These are phyloP conservation scores for Phytophthora fragariaefolia DNA, from an alignment of 352 stramenopile species.

Conservation along the genomic window DNA sequence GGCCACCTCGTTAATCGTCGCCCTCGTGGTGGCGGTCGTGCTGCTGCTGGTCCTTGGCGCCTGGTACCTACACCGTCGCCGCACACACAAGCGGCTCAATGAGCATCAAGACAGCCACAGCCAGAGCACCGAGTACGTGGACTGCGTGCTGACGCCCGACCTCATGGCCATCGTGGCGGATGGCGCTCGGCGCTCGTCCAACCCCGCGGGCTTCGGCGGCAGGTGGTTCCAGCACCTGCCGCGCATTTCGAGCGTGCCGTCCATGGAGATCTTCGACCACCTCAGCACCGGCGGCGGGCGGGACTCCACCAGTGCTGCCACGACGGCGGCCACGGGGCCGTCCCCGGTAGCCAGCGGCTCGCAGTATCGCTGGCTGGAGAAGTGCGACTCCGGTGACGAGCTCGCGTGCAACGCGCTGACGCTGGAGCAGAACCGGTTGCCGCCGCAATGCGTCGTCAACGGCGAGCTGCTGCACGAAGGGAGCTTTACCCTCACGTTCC, in stretches of 20 bases:
- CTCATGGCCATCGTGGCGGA: constrained; percentile 39
- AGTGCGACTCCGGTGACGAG: constrained; percentile 31
- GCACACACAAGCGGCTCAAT: constrained; percentile 16
- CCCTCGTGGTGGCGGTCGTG: constrained; percentile 10
- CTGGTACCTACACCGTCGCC: constrained; percentile 26
- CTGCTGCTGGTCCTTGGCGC: constrained; percentile 27
- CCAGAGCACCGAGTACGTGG: constrained; percentile 42
- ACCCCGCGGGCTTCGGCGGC: constrained; percentile 4
- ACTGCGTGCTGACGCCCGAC: constrained; percentile 40
- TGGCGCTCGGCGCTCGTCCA: constrained; percentile 21
- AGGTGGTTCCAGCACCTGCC: constrained; percentile 42
- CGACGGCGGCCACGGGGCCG: constrained; percentile 19
- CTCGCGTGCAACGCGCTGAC: constrained; percentile 16
- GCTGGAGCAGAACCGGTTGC: constrained; percentile 39
- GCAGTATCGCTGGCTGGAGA: constrained; percentile 17
- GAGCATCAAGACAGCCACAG: constrained; percentile 23
- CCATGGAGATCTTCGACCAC: constrained; percentile 40
- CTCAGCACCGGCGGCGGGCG: constrained; percentile 9
- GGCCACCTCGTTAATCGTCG: constrained; percentile 19
- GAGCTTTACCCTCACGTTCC: constrained; percentile 37
- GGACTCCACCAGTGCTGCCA: constrained; percentile 24
- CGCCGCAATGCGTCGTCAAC: constrained; percentile 31
- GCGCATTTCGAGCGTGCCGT: constrained; percentile 38
- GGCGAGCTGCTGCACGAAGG: constrained; percentile 41
- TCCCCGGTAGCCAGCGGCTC: constrained; percentile 17